Conservation (phyloP, 2,329 filamentous ascomycete species). For the Cladosporium sp. region DNA sequence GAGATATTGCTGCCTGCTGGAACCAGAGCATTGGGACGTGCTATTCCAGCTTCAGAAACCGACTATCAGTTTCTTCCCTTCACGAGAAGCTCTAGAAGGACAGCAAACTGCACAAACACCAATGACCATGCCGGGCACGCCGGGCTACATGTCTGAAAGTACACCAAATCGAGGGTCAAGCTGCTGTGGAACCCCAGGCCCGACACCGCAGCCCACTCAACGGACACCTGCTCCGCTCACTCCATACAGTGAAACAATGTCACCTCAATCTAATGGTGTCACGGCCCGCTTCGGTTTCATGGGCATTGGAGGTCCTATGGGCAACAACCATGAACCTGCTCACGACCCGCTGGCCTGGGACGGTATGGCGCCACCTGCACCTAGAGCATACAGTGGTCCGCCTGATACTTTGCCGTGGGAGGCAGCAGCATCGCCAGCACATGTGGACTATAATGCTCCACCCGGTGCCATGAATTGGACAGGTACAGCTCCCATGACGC, state of each 20-base stretch:
- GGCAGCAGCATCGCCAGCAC: slow-evolving; percentile 21
- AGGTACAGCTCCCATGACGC: slow-evolving; percentile 20
- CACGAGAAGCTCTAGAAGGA: slow-evolving; percentile 25
- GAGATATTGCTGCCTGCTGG: slow-evolving; percentile 30
- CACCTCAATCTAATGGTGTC: slow-evolving; percentile 9
- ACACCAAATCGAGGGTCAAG: slow-evolving; percentile 5
- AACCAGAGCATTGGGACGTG: slow-evolving; percentile 29
- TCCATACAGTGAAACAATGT: slow-evolving; percentile 9
- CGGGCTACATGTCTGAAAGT: neutral
- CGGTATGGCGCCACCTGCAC: neutral
- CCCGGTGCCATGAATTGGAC: slow-evolving; percentile 26
- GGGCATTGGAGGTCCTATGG: slow-evolving; percentile 27
- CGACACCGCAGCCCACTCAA: neutral
- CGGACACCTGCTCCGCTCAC: neutral
- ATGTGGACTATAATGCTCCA: slow-evolving; percentile 16
- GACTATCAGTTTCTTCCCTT: slow-evolving; percentile 26
- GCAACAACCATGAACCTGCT: slow-evolving; percentile 14
- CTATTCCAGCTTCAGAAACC: slow-evolving; percentile 28
- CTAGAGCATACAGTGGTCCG: slow-evolving; percentile 12
- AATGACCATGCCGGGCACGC: slow-evolving; percentile 8
- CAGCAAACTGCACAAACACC: slow-evolving; percentile 13
- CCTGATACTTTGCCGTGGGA: slow-evolving; percentile 26
- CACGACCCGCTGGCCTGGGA: slow-evolving; percentile 21
- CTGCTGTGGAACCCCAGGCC: slow-evolving; percentile 7
- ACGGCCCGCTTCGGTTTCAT: slow-evolving; percentile 30